Base-by-base conservation (phyloP, 331 rosid species). In the Quercus tomentella region DNA sequence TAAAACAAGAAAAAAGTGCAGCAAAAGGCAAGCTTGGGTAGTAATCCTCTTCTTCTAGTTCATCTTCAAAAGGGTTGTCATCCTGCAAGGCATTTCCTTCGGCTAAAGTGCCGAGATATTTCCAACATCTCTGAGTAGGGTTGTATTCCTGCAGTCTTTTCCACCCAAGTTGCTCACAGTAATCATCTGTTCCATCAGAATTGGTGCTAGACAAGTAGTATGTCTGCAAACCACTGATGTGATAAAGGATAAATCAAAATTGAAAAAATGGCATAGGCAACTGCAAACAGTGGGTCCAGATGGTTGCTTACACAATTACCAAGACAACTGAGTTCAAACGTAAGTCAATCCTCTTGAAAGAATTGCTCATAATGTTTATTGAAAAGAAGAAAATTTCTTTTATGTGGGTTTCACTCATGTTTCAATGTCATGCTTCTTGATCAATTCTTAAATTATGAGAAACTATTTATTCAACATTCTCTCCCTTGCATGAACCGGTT, bases 21-120 rank as follows among this genome's bases (percentile, higher is more conserved):
- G 97, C 97, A 71, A 91, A 92, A 68, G 98, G 98, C 89, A 92
- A 90, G 87, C 93, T 92, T 41, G 98, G 88, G 67, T 89, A 93
- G 83, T 92, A 94, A 85, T 92, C 91, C 84, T 89, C 97, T 70
- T 91, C 97, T 86, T 92, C 98, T 62, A 76, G 71, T 58, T 92
- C 97, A 63, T 92, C 97, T 57, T 90, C 97, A 12, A 70, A 76
- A 57, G 93, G 81, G 70, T 73, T 71, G 70, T 74, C 67, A 54
- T 84, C 96, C 37, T 45, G 81, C 4, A 85, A 68, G 7, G 81
- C 80, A 78, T 72, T 89, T 84, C 91, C 92, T 79, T 89, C 91
- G 25, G 92, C 93, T 78, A 94, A 86, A 85, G 86, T 23, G 54
- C 77, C 71, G 67, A 92, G 95, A 81, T 87, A 85, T 77, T 92